Evolutionary conservation across 2,329 filamentous ascomycete genomes (phyloP), one percentile per base, ranked within the genome.

Genomic region (Monilinia aucupariae): DNA sequence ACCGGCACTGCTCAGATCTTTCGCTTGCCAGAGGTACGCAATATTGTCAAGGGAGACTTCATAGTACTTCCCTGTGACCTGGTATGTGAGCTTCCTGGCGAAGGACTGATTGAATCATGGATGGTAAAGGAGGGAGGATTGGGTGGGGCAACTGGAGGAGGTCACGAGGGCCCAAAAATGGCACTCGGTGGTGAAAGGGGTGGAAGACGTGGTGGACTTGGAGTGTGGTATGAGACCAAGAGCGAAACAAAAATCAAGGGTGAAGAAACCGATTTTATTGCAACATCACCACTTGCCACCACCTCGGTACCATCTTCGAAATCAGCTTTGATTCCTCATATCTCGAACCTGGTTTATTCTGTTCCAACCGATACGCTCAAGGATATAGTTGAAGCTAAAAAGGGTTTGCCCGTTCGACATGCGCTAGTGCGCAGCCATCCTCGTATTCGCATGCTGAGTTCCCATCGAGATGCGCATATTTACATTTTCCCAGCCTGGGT

Each of bases 401-500:
- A 89, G 66, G 82, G 83, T 15, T 81, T 92, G 53, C 86, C 90
- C 0, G 77, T 96, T 50, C 86, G 93, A 3, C 88, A 93, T 71
- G 85, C 86, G 4, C 80, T 97, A 37, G 78, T 97, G 15, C 83
- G 85, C 64, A 85, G 85, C 68, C 87, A 96, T 71, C 86, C 90
- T 12, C 85, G 85, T 41, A 80, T 96, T 49, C 88, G 88, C 69
- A 88, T 97, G 81, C 81, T 92, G 64, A 93, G 87, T 17, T 91
- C 87, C 4, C 88, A 96, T 74, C 85, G 94, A 49, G 93, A 97
- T 74, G 90, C 93, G 0, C 93, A 97, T 73, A 88, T 97, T 64
- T 99, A 99, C 76, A 85, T 99, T 66, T 90, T 99, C 68, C 94
- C 94, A 0, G 86, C 85, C 68, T 97, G 94, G 93, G 83, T 96